These are phyloP conservation scores for Bretschneidera sinensis DNA, from an alignment of 345 rosid species.

Conservation along the genomic window DNA sequence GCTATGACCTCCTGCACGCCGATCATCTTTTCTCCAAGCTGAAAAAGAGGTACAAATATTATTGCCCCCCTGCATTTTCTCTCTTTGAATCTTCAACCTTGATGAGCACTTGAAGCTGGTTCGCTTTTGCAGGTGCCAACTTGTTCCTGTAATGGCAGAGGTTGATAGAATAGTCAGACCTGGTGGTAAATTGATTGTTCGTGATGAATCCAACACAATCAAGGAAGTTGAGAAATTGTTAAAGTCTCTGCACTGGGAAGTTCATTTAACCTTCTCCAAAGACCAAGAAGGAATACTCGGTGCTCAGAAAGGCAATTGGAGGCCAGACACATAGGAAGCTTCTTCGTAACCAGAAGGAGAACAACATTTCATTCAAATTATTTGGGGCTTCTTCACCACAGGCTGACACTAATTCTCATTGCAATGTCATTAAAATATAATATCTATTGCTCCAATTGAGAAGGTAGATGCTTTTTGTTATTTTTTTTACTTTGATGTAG, in stretches of 20 bases:
- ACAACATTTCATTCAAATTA: too few species aligned
- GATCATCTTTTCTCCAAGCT: conserved; percentile 92
- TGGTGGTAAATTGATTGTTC: conserved; percentile 79
- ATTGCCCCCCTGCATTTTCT: neutral
- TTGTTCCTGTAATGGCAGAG: conserved; percentile 78
- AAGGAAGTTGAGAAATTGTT: conserved; percentile 72
- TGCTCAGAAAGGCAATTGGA: conserved; percentile 89
- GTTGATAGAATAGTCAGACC: conserved; percentile 89
- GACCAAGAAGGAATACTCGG: conserved; percentile 79
- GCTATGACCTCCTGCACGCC: conserved; percentile 82
- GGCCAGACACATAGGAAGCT: conserved; percentile 48
- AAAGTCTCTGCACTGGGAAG: conserved; percentile 81
- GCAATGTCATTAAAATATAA: neutral
- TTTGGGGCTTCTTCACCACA: neutral
- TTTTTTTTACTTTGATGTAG: neutral
- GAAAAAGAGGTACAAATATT: conserved; percentile 41
- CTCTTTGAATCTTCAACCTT: neutral
- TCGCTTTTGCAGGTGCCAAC: conserved; percentile 59
- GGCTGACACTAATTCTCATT: neutral
- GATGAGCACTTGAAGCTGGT: neutral
- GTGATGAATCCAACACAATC: conserved; percentile 55
- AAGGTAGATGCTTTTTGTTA: neutral
- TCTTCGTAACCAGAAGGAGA: conserved; percentile 23
- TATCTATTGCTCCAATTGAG: neutral
- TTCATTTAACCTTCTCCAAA: conserved; percentile 66